phyloP scores from a whole-genome alignment of 345 rosid genomes.

The Citrus australasica region DNA sequence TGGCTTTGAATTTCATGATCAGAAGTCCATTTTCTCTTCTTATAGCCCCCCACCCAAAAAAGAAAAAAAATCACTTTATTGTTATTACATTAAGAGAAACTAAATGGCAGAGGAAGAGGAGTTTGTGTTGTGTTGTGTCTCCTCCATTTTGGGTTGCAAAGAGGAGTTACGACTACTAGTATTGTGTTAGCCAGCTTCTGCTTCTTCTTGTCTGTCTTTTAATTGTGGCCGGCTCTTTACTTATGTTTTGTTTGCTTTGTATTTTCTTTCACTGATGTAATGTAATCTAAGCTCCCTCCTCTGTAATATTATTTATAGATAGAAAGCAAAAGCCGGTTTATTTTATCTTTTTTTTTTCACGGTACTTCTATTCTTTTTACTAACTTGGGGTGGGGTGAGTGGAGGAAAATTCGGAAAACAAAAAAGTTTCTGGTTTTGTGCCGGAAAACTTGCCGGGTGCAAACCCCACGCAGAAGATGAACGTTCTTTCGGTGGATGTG shows the following conservation, averaged over 20 bases:
- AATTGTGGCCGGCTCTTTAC: too few relatives aligned
- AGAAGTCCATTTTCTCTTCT: background rate
- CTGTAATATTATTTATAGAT: constrained; percentile 22
- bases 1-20: constrained; percentile 51
- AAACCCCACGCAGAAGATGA: background rate
- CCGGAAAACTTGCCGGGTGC: constrained; percentile 13
- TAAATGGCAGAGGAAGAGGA: too few relatives aligned
- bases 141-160: too few relatives aligned
- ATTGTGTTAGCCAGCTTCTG: too few relatives aligned
- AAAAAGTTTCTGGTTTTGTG: constrained; percentile 5
- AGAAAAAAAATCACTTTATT: too few relatives aligned
- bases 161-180: too few relatives aligned
- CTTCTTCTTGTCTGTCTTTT: too few relatives aligned
- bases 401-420: background rate
- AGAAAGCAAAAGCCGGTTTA: background rate
- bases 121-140: too few relatives aligned
- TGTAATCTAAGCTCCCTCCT: constrained; percentile 48
- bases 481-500: background rate
- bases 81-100: too few relatives aligned
- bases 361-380: background rate
- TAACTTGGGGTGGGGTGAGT: background rate
- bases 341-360: background rate
- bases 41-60: background rate
- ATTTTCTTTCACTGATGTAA: constrained; percentile 4
- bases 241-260: constrained; percentile 18